phyloP scores from a whole-genome alignment of 306 rosid genomes.

The Lithocarpus polystachyus region DNA sequence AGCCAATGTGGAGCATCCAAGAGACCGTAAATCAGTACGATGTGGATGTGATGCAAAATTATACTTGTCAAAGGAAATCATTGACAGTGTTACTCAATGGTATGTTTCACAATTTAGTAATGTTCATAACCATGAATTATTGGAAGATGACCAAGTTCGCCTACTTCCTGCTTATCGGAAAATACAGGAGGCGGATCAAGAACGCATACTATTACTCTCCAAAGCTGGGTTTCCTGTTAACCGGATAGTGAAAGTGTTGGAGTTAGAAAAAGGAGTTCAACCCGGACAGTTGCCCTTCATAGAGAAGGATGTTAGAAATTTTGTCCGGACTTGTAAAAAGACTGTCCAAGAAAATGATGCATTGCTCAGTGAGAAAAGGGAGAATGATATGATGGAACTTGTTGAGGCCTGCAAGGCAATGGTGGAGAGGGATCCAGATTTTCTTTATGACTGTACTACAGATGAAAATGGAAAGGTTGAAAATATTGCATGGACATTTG shows the following conservation, averaged over 20 bases:
- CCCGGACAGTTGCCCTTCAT: constrained; percentile 65
- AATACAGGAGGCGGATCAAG: constrained; percentile 61
- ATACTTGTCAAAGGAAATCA: constrained; percentile 64
- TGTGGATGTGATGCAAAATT: constrained; percentile 74
- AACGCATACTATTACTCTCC: constrained; percentile 56
- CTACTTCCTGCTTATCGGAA: constrained; percentile 71
- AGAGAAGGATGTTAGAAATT: constrained; percentile 73
- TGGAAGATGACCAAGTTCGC: constrained; percentile 73
- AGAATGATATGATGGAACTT: constrained; percentile 56
- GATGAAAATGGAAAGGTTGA: constrained; percentile 51
- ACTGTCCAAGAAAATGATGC: constrained; percentile 64
- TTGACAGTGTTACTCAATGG: constrained; percentile 56
- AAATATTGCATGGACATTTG: constrained; percentile 58
- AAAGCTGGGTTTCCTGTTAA: constrained; percentile 75
- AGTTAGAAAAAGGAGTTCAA: constrained; percentile 63
- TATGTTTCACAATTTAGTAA: constrained; percentile 67
- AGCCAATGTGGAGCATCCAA: constrained; percentile 66
- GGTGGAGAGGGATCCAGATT: constrained; percentile 42
- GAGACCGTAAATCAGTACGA: constrained; percentile 66
- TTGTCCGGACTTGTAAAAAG: constrained; percentile 65
- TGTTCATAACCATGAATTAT: constrained; percentile 64
- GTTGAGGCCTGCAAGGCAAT: constrained; percentile 51
- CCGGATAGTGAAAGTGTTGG: constrained; percentile 57
- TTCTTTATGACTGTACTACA: constrained; percentile 41
- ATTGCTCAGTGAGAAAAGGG: constrained; percentile 57